phyloP scores from a whole-genome alignment of 139 green algal genomes.

The Astrephomene gubernaculifera region DNA sequence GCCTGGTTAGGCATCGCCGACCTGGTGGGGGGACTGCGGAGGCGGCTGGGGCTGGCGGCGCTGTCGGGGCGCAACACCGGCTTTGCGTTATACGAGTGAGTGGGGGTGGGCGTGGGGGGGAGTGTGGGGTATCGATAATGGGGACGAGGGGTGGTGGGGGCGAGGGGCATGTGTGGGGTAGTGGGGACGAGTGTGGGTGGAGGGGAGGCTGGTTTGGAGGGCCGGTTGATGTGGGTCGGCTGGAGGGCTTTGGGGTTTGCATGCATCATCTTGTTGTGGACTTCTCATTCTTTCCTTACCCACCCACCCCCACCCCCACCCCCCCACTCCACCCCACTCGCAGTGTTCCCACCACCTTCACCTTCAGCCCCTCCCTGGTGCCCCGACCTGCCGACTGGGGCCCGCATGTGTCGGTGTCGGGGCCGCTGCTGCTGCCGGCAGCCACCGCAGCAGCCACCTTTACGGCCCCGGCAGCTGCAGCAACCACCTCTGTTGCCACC shows the following conservation, averaged over 20 bases:
- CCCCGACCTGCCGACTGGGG: slow-evolving; percentile 73
- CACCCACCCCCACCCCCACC: neutral
- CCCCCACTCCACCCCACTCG: neutral
- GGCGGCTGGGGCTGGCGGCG: slow-evolving; percentile 11
- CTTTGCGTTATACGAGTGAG: slow-evolving; percentile 44
- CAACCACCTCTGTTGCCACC: neutral
- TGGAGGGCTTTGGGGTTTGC: no score
- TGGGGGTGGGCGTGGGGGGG: no score
- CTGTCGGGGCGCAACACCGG: slow-evolving; percentile 4
- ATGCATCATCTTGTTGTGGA: no score
- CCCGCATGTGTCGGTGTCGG: slow-evolving; percentile 60
- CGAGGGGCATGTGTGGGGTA: no score
- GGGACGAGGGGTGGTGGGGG: no score
- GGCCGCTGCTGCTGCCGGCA: slow-evolving; percentile 39
- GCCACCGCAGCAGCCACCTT: neutral
- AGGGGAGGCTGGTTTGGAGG: no score
- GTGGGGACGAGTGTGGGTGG: no score
- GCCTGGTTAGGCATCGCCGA: slow-evolving; percentile 35
- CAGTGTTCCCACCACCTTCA: slow-evolving; percentile 64
- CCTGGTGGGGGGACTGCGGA: slow-evolving; percentile 5
- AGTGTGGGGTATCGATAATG: no score
- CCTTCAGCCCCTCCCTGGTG: slow-evolving; percentile 67
- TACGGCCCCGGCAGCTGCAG: neutral
- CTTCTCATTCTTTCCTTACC: no score
- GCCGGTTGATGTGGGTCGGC: no score